Percentiles rank a stretch among this genome's conserved stretches.
These are phyloP conservation scores for Metschnikowia shivogae DNA, from an alignment of 805 yeast genomes.

Conservation along the genomic window DNA sequence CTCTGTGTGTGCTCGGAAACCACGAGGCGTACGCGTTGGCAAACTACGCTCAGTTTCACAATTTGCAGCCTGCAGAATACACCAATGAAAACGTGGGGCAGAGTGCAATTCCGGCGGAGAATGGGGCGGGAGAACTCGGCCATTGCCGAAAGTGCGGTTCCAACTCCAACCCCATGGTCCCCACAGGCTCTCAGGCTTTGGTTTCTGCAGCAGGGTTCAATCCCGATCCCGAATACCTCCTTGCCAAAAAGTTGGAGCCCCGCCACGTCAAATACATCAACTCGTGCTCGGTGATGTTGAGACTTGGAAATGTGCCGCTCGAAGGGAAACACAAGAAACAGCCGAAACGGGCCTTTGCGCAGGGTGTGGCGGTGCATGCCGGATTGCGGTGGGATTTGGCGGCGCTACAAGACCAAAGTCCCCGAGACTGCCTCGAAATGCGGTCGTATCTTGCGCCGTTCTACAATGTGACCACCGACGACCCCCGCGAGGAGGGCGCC, in stretches of 20 bases:
- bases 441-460: conserved; percentile 64
- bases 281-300: conserved; percentile 59
- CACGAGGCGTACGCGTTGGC: conserved; percentile 75
- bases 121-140: no score
- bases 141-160: no score
- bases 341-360: conserved; percentile 25
- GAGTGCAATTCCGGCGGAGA: no score
- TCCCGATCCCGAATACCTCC: conserved; percentile 34
- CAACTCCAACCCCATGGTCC: no score
- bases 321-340: conserved; percentile 20
- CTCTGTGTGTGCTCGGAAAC: conserved; percentile 81
- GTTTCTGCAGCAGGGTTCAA: conserved; percentile 18
- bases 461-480: conserved; percentile 55
- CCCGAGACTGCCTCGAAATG: conserved; percentile 63
- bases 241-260: conserved; percentile 55
- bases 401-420: conserved; percentile 53
- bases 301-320: conserved; percentile 57
- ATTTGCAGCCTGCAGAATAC: conserved; percentile 23
- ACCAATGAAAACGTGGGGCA: no score
- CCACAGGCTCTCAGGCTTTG: no score
- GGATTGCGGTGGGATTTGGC: conserved; percentile 67
- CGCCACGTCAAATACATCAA: conserved; percentile 59
- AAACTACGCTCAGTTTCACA: conserved; percentile 59
- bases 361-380: conserved; percentile 71
- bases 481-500: conserved; percentile 30